These are phyloP conservation scores for Wickerhamomyces tratensis DNA, from an alignment of 805 yeast genomes.

Conservation along the genomic window DNA sequence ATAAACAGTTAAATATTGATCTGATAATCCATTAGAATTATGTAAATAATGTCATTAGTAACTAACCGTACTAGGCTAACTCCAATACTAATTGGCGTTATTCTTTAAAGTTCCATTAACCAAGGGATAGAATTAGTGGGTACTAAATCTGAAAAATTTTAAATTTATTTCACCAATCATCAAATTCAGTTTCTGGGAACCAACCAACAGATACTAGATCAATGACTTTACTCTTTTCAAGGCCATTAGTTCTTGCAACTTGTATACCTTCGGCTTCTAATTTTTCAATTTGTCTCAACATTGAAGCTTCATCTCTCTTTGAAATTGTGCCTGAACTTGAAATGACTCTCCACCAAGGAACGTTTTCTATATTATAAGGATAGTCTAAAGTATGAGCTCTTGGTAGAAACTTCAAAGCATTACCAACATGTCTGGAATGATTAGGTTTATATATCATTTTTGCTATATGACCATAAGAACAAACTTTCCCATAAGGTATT, in stretches of 20 bases:
- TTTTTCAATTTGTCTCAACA: constrained; percentile 33
- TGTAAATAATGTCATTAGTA: constrained; percentile 88
- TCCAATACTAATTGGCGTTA: constrained; percentile 84
- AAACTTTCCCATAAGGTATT: constrained; percentile 56
- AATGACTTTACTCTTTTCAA: constrained; percentile 18
- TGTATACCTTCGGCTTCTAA: constrained; percentile 41
- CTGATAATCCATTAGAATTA: constrained; percentile 43
- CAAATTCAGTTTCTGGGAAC: constrained; percentile 42
- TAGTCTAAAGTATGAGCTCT: constrained; percentile 9
- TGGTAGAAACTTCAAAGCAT: constrained; percentile 48
- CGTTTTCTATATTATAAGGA: constrained; percentile 15
- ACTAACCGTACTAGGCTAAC: constrained; percentile 86
- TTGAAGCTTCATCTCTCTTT: constrained; percentile 34
- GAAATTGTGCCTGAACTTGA: constrained; percentile 56
- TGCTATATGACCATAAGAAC: constrained; percentile 75
- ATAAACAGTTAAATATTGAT: constrained; percentile 4
- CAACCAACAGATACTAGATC: constrained; percentile 47
- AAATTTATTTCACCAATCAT: constrained; percentile 3
- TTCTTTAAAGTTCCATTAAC: constrained; percentile 70
- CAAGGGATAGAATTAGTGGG: too few relatives aligned
- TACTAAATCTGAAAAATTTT: too few relatives aligned
- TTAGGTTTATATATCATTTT: constrained; percentile 49
- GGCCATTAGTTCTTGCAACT: constrained; percentile 11
- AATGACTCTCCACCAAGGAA: constrained; percentile 82
- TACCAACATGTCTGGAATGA: constrained; percentile 69